Evolutionary conservation across 768 basidiomycete genomes (phyloP).

Genomic region (Cystobasidium tubakii): DNA sequence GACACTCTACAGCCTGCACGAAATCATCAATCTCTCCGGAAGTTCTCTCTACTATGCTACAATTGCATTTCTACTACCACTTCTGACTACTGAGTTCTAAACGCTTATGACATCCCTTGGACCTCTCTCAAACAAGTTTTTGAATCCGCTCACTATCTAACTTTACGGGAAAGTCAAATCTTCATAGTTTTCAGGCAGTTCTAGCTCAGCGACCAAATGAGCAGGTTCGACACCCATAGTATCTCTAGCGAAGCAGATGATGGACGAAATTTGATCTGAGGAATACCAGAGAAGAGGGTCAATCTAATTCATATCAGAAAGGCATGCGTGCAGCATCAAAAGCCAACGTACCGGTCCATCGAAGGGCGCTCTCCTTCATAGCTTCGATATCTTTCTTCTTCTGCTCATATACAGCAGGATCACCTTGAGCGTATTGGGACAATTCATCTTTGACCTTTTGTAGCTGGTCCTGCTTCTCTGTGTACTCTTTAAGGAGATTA

Average conservation of each 20-base stretch:
- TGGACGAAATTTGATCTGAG: constrained; percentile 16
- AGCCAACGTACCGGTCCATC: constrained; percentile 22
- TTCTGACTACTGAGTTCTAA: neutral
- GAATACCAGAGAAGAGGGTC: too few relatives aligned
- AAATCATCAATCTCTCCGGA: too few relatives aligned
- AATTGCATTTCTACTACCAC: neutral
- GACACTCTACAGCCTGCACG: too few relatives aligned
- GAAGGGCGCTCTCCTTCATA: constrained; percentile 34
- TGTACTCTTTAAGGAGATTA: constrained; percentile 8
- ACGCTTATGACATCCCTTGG: too few relatives aligned
- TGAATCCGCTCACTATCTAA: too few relatives aligned
- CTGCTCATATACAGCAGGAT: constrained; percentile 36
- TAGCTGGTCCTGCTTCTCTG: neutral
- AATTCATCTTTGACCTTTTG: constrained; percentile 24
- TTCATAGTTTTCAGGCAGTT: constrained; percentile 26
- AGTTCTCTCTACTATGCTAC: too few relatives aligned
- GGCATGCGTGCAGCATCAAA: neutral
- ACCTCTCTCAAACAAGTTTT: too few relatives aligned
- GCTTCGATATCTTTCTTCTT: constrained; percentile 31
- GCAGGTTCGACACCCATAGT: constrained; percentile 1
- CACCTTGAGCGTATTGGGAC: constrained; percentile 13
- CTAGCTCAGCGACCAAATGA: constrained; percentile 8
- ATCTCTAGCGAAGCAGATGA: constrained; percentile 18
- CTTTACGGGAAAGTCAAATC: constrained; percentile 20
- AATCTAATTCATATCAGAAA: too few relatives aligned